Percentiles rank a stretch among this genome's conserved stretches.
Evolutionary conservation across 2,329 filamentous ascomycete genomes (phyloP).

Genomic region (Talaromyces pinophilus): DNA sequence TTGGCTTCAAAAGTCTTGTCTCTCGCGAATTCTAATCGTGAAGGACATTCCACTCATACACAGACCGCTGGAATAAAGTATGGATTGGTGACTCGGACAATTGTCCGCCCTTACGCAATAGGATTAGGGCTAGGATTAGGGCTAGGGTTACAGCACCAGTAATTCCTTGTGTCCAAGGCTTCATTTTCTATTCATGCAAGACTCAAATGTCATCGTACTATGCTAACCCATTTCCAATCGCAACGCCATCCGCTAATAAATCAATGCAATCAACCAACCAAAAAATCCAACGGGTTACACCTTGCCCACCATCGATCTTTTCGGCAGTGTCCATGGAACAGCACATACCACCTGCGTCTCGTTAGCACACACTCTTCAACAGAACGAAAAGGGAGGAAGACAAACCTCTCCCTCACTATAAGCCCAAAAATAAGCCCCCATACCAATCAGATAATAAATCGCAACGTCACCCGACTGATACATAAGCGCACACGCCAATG

Average conservation of each 20-base stretch:
- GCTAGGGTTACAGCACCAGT: not conserved
- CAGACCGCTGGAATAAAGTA: not conserved
- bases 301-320: constrained; percentile 44
- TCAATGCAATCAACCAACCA: not conserved
- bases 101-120: not conserved
- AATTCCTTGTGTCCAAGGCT: constrained; percentile 8
- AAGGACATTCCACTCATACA: not conserved
- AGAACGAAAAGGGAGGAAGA: constrained; percentile 27
- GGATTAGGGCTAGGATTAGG: no score
- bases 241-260: constrained; percentile 10
- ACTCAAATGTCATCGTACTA: constrained; percentile 5
- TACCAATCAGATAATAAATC: constrained; percentile 84
- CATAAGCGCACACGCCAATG: constrained; percentile 72
- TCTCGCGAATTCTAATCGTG: not conserved
- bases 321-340: constrained; percentile 68
- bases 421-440: constrained; percentile 91
- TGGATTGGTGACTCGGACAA: not conserved
- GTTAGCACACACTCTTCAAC: not conserved
- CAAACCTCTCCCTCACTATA: constrained; percentile 95
- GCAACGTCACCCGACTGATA: constrained; percentile 94
- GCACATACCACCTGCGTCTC: constrained; percentile 63
- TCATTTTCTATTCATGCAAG: constrained; percentile 4
- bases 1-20: not conserved
- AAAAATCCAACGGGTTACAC: not conserved
- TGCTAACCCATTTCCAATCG: not conserved